phyloP scores from a whole-genome alignment of 139 green algal genomes.

The Raphidocelis subcapitata region DNA sequence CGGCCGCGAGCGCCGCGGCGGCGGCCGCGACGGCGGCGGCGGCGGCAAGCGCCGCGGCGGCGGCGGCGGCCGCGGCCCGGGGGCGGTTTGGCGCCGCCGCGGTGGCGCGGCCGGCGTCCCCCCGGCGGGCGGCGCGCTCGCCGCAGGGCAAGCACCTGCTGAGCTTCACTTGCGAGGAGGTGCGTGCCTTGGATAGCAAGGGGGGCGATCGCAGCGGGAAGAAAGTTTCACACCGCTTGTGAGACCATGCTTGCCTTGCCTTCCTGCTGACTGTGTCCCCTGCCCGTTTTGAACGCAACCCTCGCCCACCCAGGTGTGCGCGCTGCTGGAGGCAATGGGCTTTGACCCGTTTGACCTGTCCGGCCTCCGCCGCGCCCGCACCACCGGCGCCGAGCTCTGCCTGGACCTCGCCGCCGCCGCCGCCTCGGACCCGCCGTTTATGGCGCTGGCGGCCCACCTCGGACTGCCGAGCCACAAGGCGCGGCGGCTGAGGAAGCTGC shows the following conservation, averaged over 20 bases:
- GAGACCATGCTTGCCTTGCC: too few relatives aligned
- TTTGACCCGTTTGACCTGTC: slow-evolving; percentile 7
- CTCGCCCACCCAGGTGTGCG: slow-evolving; percentile 14
- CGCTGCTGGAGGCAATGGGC: slow-evolving; percentile 17
- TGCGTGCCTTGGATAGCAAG: background rate
- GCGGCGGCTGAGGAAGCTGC: slow-evolving; percentile 12
- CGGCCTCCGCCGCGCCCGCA: background rate
- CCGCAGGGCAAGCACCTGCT: slow-evolving; percentile 21
- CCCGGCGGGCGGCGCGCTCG: background rate
- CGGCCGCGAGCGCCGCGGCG: too few relatives aligned
- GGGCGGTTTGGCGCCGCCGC: too few relatives aligned
- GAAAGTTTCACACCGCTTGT: too few relatives aligned
- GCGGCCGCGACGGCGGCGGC: too few relatives aligned
- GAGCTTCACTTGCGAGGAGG: slow-evolving; percentile 22
- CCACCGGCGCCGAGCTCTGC: slow-evolving; percentile 24
- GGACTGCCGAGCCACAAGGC: slow-evolving; percentile 22
- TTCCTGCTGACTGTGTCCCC: too few relatives aligned
- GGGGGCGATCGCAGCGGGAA: too few relatives aligned
- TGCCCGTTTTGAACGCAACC: too few relatives aligned
- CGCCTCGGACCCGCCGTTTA: too few relatives aligned
- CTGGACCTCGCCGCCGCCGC: slow-evolving; percentile 2
- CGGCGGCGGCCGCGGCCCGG: too few relatives aligned
- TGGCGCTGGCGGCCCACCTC: background rate
- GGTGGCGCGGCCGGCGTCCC: too few relatives aligned
- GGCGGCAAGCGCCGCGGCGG: too few relatives aligned